phyloP scores from a whole-genome alignment of 345 rosid genomes.

The Euphorbia peplus region DNA sequence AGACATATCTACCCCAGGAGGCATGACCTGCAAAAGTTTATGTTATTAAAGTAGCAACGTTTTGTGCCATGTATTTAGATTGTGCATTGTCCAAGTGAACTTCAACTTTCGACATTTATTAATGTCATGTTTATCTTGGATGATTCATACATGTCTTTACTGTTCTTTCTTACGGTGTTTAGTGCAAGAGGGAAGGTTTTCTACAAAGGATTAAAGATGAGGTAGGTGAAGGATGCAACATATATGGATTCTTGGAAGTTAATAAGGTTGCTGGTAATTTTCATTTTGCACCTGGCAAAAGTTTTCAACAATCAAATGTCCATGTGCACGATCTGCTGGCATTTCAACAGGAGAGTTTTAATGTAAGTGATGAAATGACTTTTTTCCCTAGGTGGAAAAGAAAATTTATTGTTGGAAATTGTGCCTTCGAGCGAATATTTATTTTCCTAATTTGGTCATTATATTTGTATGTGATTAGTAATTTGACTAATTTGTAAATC shows the following conservation, averaged over 20 bases:
- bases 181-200: constrained; percentile 97
- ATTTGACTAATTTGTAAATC: constrained; percentile 8
- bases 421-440: neutral
- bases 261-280: constrained; percentile 96
- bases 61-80: neutral
- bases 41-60: neutral
- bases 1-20: neutral
- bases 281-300: constrained; percentile 98
- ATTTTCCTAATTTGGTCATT: neutral
- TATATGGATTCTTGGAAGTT: constrained; percentile 89
- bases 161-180: constrained; percentile 25
- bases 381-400: neutral
- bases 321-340: constrained; percentile 85
- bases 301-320: constrained; percentile 86
- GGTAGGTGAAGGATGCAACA: constrained; percentile 95
- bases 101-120: neutral
- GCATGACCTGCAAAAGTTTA: neutral
- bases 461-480: constrained; percentile 6
- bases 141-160: neutral
- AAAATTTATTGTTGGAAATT: neutral
- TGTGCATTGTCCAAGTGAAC: neutral
- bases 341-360: constrained; percentile 80
- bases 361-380: constrained; percentile 46
- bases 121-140: neutral
- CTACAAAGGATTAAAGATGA: constrained; percentile 84